Base-by-base conservation (phyloP, 768 basidiomycete species). In the Grammothele lineata region DNA sequence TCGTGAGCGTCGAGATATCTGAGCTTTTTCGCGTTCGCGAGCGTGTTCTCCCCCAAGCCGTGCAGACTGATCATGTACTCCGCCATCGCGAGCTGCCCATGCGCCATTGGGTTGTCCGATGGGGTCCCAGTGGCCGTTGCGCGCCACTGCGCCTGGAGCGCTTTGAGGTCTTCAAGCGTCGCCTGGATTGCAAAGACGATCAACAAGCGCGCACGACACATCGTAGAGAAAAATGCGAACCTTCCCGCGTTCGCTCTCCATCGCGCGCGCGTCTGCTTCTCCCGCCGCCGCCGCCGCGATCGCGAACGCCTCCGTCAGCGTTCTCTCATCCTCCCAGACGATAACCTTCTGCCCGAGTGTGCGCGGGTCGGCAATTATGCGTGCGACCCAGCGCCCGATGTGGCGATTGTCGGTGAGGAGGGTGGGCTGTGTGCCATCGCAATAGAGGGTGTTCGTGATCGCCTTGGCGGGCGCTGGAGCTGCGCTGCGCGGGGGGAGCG, bases 1-100 rank as follows among this genome's bases (percentile, higher is more conserved):
- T 61, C 59, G n/a, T 50, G 47, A 9, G 60, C 61, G 42, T 68
- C 59, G 15, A 66, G 44, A 10, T 60, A 60, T 2, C 64, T 62
- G 0, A 58, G 48, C 12, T 50, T 40, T 37, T 55, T 55, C 26
- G 62, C 57, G 34, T 50, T 58, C 44, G 52, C 61, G 0, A 66
- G 51, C 10, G 57, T 58, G 46, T 67, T 65, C 46, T 67, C 63
- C 5, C 62, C 61, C 7, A 59, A 51, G 25, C 65, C 42, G 41
- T 55, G 62, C 21, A 64, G 53, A 44, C 51, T 52, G 6, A 25
- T 10, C 37, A 43, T 24, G 17, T 46, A 43, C 27, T 43, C 36
- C n/a, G 34, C 37, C 40, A 7, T 8, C 15, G 35, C n/a, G n/a
- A n/a, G n/a, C n/a, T n/a, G n/a, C n/a, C n/a, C 7, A 7, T 30